Conservation (phyloP, 345 rosid genomes). For the Populus tremula region DNA sequence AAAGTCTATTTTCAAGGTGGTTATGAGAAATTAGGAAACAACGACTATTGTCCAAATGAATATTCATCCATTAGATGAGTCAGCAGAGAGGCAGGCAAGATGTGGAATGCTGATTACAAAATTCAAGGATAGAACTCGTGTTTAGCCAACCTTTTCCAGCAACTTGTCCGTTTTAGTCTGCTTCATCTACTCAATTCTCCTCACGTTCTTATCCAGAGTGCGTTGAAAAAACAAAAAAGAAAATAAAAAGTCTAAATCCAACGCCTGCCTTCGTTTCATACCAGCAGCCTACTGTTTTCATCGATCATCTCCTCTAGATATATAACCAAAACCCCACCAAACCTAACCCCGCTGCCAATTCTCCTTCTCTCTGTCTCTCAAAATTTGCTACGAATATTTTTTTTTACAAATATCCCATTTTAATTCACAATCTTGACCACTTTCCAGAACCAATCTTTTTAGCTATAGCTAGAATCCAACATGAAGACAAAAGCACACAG, state of each 20-base stretch:
- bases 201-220: not conserved
- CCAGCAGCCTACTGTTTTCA: not conserved
- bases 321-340: not conserved
- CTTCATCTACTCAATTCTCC: not conserved
- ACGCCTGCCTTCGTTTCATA: not conserved
- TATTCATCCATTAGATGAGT: too few species aligned
- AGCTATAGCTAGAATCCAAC: not conserved
- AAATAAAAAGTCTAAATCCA: not conserved
- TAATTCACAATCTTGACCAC: not conserved
- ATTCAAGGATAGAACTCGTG: too few species aligned
- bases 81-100: too few species aligned
- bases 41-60: too few species aligned
- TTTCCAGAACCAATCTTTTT: not conserved
- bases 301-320: not conserved
- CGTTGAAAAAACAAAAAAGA: not conserved
- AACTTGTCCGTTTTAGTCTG: too few species aligned
- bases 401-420: not conserved
- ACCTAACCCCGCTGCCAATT: not conserved
- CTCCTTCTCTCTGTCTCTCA: not conserved
- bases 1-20: too few species aligned
- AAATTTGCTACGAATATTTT: too few species aligned
- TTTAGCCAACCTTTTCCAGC: too few species aligned
- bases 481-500: conserved; percentile 37
- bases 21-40: too few species aligned
- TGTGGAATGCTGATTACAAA: too few species aligned